Evolutionary conservation across 805 yeast species (phyloP).

Genomic region (Pichia membranifaciens): DNA sequence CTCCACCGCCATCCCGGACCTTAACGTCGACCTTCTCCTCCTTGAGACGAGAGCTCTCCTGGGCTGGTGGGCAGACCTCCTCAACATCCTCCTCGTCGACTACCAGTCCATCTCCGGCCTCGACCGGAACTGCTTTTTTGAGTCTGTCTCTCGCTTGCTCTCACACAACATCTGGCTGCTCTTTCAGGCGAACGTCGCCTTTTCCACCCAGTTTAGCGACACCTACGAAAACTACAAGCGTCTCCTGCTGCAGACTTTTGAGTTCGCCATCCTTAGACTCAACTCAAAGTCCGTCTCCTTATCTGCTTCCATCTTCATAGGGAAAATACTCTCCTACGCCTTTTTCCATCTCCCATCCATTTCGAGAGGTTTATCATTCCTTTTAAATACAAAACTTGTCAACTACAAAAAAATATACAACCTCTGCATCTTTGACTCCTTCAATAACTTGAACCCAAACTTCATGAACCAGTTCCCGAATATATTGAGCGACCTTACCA

Average conservation of each 20-base stretch:
- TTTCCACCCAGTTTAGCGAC: constrained; percentile 18
- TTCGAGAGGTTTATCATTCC: constrained; percentile 50
- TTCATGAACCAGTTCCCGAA: constrained; percentile 2
- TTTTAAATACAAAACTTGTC: constrained; percentile 48
- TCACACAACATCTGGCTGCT: constrained; percentile 42
- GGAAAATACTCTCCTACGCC: constrained; percentile 63
- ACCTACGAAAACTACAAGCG: constrained; percentile 26
- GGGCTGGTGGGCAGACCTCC: constrained; percentile 51
- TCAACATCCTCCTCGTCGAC: constrained; percentile 28
- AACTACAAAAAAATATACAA: constrained; percentile 32
- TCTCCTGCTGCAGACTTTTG: constrained; percentile 47
- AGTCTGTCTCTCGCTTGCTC: constrained; percentile 46
- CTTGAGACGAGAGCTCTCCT: constrained; percentile 22
- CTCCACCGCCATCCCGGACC: constrained; percentile 6
- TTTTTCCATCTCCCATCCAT: constrained; percentile 51
- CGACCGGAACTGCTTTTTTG: constrained; percentile 49
- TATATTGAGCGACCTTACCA: constrained; percentile 12
- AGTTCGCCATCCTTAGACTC: constrained; percentile 44
- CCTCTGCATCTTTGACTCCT: constrained; percentile 16
- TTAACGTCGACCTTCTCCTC: constrained; percentile 9
- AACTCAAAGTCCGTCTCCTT: constrained; percentile 46
- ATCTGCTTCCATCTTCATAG: constrained; percentile 59
- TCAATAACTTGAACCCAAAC: constrained; percentile 5
- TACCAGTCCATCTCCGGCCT: constrained; percentile 34
- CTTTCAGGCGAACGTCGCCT: constrained; percentile 10